Base-by-base conservation (phyloP, 1,284 basidiomycete genomes). In the Pseudozyma thailandica region DNA sequence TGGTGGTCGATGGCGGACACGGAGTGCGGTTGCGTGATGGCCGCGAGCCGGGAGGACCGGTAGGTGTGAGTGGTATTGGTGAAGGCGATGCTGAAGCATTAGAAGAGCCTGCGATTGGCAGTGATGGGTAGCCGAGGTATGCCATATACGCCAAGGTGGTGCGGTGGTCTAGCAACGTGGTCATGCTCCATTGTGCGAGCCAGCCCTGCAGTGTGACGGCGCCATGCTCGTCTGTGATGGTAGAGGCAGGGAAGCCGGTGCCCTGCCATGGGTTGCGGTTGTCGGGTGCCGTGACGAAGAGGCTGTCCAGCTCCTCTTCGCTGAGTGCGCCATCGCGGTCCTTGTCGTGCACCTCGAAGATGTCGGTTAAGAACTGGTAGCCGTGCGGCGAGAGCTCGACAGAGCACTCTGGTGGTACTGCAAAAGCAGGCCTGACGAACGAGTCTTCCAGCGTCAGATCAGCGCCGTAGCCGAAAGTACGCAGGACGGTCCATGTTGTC, bases 151-250 rank as follows among this genome's bases (percentile, higher is more conserved):
- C 91, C 21, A 98, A 86, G 0, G 95, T 96, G 21, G 91, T 92
- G 81, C 90, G 90, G 77, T 94, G 90, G 78, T 97, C 92, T 16
- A 98, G 87, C 2, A 98, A 86, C 1, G 95, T 98, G 1, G 94
- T 96, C 94, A 98, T 97, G 82, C 92, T 96, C 95, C 95, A 98
- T 82, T 98, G 94, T 23, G 95, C 95, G 16, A 98, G 86, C 95
- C 95, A 98, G 7, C 93, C 93, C 84, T 98, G 95, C 47, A 98
- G 84, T 16, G 95, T 98, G 15, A 98, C 92, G 10, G 91, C 89
- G 9, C 93, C 94, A 39, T 89, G 86, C 79, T 95, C 94, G 77
- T 94, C 91, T 12, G 93, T 91, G 47, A 94, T 87, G 2, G 93
- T 95, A 1, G 90, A 94, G 76, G 93, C 91, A 12, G 81, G 81